Base-by-base conservation (phyloP, 352 stramenopile species). In the Phytophthora constricta region DNA sequence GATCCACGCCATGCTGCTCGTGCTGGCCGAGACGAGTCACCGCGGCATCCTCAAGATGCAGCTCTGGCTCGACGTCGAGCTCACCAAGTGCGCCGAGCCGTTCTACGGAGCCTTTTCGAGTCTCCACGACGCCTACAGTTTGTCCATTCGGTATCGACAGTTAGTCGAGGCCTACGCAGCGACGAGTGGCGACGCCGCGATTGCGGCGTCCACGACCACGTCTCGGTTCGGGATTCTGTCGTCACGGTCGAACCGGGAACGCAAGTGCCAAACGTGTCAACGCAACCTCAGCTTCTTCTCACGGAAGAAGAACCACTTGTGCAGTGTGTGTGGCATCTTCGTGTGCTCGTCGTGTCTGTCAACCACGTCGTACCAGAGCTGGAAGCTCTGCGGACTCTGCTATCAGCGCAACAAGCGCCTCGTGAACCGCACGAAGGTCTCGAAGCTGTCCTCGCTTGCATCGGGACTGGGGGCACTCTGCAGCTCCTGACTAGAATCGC, bases 91-190 rank as follows among this genome's bases (percentile, higher is more conserved):
- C 34, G 64, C 58, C 7, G 76, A 86, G 20, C 74, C 75, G 10
- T 88, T 86, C 46, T 82, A 84, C 61, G 79, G 79, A 16, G 77
- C 77, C 0, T 85, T 92, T 50, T 86, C 84, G 1, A 79, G 81
- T 27, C 70, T 90, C 3, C 82, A 90, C 55, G 84, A 92, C 62
- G 84, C 84, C 37, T 87, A 87, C 43, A 92, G 84, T 45, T 74
- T 90, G 20, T 78, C 76, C 2, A 78, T 90, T 23, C 70, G 81
- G 47, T 90, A 92, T 57, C 81, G 84, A 4, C 76, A 85, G 37
- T 48, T 87, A 23, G 75, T 90, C 14, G 84, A 92, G 63, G 69
- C 74, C 42, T 80, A 74, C 26, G 62, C 70, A 1, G 61, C 65
- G 26, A 75, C 68, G 9, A 75, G 73, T 55, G 77, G 69, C 28